Conservation (phyloP, 495 filamentous ascomycete species). For the Clavariopsis aquatica region DNA sequence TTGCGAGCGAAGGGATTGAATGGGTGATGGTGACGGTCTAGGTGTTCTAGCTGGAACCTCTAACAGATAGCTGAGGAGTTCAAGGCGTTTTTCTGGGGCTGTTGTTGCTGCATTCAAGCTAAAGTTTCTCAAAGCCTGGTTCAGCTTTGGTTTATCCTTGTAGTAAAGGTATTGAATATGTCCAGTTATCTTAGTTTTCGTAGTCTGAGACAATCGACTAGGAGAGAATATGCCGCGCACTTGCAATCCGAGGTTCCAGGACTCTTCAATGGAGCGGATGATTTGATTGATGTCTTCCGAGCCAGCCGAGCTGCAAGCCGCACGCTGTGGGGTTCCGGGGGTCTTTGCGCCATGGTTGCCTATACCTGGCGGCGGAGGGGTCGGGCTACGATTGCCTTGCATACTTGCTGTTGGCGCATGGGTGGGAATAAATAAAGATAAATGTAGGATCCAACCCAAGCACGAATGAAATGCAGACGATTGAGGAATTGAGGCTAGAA, state of each 20-base stretch:
- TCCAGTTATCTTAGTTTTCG: constrained; percentile 9
- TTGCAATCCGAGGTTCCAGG: constrained; percentile 8
- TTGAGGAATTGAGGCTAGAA: neutral
- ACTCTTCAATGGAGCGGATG: constrained; percentile 13
- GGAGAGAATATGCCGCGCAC: constrained; percentile 18
- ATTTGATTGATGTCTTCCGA: constrained; percentile 6
- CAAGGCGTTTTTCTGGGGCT: neutral
- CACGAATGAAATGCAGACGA: neutral
- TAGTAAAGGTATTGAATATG: constrained; percentile 18
- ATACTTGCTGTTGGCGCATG: neutral
- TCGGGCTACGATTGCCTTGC: neutral
- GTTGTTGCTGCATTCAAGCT: neutral
- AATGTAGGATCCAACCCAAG: neutral
- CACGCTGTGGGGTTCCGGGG: constrained; percentile 4
- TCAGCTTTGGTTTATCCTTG: neutral
- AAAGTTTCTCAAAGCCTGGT: neutral
- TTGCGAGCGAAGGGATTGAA: neutral
- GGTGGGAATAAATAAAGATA: neutral
- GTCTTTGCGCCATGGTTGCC: neutral
- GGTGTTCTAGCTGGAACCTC: neutral
- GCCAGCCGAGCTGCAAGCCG: neutral
- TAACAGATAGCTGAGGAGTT: neutral
- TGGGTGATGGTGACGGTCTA: neutral
- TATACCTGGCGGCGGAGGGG: neutral
- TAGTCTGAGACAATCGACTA: neutral